Conservation (phyloP, 352 stramenopile genomes). For the Blastocystis sp. region DNA sequence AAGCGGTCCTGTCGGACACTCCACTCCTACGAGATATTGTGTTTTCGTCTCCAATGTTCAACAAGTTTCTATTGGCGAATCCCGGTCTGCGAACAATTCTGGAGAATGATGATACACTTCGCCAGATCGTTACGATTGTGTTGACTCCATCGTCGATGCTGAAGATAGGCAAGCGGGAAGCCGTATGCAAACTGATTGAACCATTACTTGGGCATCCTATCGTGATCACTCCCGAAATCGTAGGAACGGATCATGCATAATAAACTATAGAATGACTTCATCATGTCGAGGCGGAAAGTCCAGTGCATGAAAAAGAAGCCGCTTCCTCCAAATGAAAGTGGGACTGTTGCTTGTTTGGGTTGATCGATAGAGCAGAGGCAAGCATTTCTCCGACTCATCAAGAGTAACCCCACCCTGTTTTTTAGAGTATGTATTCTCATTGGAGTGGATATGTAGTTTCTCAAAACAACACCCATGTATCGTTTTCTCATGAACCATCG, state of each 20-base stretch:
- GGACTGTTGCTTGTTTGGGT: too few species aligned
- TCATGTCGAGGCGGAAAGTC: not conserved
- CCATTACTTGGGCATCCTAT: not conserved
- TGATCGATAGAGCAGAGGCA: not conserved
- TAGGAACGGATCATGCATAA: not conserved
- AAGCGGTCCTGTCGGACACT: not conserved
- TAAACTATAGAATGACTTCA: not conserved
- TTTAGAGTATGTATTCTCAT: not conserved
- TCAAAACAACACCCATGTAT: constrained; percentile 16
- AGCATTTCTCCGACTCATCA: not conserved
- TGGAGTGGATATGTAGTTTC: not conserved
- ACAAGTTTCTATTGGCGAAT: constrained; percentile 10
- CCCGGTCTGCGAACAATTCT: not conserved
- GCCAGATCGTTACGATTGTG: not conserved
- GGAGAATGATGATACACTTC: not conserved
- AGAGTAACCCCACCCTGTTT: not conserved
- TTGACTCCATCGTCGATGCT: not conserved
- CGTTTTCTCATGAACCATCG: not conserved
- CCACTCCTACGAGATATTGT: not conserved
- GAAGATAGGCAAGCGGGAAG: not conserved
- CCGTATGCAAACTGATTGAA: not conserved
- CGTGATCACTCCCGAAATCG: not conserved
- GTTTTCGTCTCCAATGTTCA: constrained; percentile 4
- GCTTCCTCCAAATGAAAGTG: too few species aligned
- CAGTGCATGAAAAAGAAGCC: too few species aligned